Evolutionary conservation across 129 eudicot genomes (phyloP).

Genomic region (Apium graveolens): DNA sequence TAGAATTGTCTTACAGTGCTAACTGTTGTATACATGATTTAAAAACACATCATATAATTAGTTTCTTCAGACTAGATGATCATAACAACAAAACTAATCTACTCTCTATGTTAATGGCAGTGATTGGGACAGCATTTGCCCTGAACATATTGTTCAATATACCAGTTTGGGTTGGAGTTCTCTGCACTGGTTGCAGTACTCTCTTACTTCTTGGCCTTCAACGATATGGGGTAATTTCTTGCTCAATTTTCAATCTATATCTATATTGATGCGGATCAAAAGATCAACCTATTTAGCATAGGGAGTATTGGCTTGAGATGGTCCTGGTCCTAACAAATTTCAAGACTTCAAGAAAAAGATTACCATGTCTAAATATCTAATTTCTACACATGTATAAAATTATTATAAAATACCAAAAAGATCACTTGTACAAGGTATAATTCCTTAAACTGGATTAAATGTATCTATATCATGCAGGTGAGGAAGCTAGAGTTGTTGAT

Average conservation of each 20-base stretch:
- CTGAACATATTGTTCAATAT: constrained; percentile 75
- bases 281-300: neutral
- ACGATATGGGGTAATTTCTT: constrained; percentile 67
- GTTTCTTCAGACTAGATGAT: neutral
- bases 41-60: neutral
- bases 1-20: neutral
- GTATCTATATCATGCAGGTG: constrained; percentile 29
- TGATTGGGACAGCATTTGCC: constrained; percentile 96
- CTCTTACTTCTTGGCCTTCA: constrained; percentile 87
- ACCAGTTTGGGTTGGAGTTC: constrained; percentile 95
- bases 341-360: neutral
- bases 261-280: too few relatives aligned
- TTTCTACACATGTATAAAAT: neutral
- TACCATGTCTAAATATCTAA: neutral
- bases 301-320: neutral
- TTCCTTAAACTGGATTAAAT: neutral
- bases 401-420: neutral
- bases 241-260: neutral
- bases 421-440: neutral
- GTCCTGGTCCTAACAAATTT: neutral
- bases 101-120: constrained; percentile 24
- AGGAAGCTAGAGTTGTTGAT: constrained; percentile 81
- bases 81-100: neutral
- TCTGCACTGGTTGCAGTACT: constrained; percentile 78
- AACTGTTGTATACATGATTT: neutral